Conservation (phyloP, 2,329 filamentous ascomycete species). For the Verticillium nubilum region DNA sequence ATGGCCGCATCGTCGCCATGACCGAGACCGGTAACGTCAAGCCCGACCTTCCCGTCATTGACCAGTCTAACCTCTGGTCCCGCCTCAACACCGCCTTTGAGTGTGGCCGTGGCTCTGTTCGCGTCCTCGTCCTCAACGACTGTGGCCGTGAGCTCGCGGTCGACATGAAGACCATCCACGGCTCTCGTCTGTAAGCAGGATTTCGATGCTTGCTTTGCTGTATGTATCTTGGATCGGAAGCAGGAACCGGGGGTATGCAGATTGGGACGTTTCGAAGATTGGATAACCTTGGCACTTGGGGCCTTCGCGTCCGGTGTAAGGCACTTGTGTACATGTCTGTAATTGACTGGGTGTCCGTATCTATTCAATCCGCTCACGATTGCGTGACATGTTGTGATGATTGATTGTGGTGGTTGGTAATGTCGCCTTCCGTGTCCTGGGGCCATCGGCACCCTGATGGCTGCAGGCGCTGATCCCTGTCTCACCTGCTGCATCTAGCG, state of each 20-base stretch:
- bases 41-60: constrained; percentile 86
- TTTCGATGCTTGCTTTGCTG: neutral
- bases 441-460: constrained; percentile 1
- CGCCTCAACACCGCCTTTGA: constrained; percentile 81
- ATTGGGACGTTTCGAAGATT: neutral
- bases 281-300: neutral
- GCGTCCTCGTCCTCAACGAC: constrained; percentile 93
- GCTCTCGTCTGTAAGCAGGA: constrained; percentile 53
- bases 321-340: constrained; percentile 1
- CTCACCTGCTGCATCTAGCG: neutral
- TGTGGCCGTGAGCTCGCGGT: constrained; percentile 90
- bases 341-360: constrained; percentile 1
- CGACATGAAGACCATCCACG: constrained; percentile 98
- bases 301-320: neutral
- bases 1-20: constrained; percentile 87
- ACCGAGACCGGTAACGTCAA: constrained; percentile 99
- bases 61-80: constrained; percentile 84
- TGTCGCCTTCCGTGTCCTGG: constrained; percentile 9
- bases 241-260: neutral
- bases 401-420: neutral
- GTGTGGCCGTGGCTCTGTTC: constrained; percentile 87
- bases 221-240: neutral
- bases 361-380: neutral
- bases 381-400: neutral
- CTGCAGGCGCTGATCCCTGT: neutral